These are phyloP conservation scores for Pseudocercospora crystallina DNA, from an alignment of 2,329 filamentous ascomycete species.

Conservation along the genomic window DNA sequence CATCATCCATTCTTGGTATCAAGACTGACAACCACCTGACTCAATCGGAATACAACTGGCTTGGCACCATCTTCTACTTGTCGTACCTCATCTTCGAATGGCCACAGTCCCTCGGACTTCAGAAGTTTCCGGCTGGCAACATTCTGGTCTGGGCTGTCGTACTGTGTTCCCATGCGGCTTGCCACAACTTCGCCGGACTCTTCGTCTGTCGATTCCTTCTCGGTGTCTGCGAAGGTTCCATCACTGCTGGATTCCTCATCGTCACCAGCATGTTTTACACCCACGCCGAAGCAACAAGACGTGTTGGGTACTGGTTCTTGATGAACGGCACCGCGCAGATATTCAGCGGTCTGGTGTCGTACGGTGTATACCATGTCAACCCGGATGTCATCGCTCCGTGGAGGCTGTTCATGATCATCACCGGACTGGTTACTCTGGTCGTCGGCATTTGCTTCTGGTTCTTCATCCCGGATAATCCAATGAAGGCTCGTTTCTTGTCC, in stretches of 20 bases:
- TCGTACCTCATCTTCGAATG: slow-evolving; percentile 65
- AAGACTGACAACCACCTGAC: slow-evolving; percentile 54
- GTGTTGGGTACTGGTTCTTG: slow-evolving; percentile 15
- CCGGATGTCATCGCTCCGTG: slow-evolving; percentile 48
- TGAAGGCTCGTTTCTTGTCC: slow-evolving; percentile 34
- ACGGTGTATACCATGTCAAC: slow-evolving; percentile 60
- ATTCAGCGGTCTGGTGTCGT: slow-evolving; percentile 12
- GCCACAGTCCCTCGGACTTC: slow-evolving; percentile 59
- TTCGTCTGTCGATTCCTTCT: slow-evolving; percentile 61
- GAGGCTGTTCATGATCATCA: slow-evolving; percentile 57
- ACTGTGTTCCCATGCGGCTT: slow-evolving; percentile 66
- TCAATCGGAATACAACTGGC: slow-evolving; percentile 59
- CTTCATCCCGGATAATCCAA: slow-evolving; percentile 37
- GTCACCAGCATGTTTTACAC: slow-evolving; percentile 49
- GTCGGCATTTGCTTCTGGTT: slow-evolving; percentile 39
- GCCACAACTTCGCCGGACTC: slow-evolving; percentile 52
- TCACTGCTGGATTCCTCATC: slow-evolving; percentile 39
- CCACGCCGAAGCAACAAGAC: slow-evolving; percentile 55
- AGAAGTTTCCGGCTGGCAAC: slow-evolving; percentile 56
- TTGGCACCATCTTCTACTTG: slow-evolving; percentile 63
- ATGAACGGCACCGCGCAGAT: slow-evolving; percentile 17
- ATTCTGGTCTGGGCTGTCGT: slow-evolving; percentile 77
- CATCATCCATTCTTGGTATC: slow-evolving; percentile 53
- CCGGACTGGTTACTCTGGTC: slow-evolving; percentile 43
- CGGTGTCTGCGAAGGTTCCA: slow-evolving; percentile 53